These are phyloP conservation scores for Oryza rufipogon DNA, from an alignment of 176 grass and related monocot species.

Conservation along the genomic window DNA sequence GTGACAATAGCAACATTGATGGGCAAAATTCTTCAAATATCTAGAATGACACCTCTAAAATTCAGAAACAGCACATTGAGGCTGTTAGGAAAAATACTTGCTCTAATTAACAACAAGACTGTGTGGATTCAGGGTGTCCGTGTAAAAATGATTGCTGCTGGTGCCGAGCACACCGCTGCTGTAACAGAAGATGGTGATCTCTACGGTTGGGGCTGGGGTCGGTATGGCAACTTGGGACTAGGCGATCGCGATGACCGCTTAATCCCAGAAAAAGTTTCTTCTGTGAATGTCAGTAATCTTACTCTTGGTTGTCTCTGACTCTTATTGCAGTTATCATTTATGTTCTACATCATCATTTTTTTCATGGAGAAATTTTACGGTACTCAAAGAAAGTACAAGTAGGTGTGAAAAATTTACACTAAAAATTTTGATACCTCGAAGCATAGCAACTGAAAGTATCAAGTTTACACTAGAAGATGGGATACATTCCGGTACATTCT, in stretches of 20 bases:
- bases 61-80: too few relatives aligned
- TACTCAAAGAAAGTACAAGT: too few relatives aligned
- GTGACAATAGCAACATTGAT: not conserved
- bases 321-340: too few relatives aligned
- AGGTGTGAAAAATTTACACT: too few relatives aligned
- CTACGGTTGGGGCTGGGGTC: conserved; percentile 84
- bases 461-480: too few relatives aligned
- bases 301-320: too few relatives aligned
- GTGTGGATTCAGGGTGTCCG: conserved; percentile 42
- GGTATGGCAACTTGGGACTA: conserved; percentile 79
- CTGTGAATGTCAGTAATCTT: conserved; percentile 48
- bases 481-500: too few relatives aligned
- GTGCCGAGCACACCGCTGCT: conserved; percentile 74
- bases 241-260: conserved; percentile 66
- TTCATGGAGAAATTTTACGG: too few relatives aligned
- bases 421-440: too few relatives aligned
- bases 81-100: not conserved
- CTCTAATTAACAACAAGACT: not conserved
- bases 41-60: not conserved
- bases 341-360: too few relatives aligned
- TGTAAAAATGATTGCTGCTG: conserved; percentile 79
- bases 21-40: not conserved
- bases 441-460: too few relatives aligned
- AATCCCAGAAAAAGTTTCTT: conserved; percentile 62
- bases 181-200: conserved; percentile 72